Conservation (phyloP, 352 stramenopile genomes). For the Globisporangium parvum region DNA sequence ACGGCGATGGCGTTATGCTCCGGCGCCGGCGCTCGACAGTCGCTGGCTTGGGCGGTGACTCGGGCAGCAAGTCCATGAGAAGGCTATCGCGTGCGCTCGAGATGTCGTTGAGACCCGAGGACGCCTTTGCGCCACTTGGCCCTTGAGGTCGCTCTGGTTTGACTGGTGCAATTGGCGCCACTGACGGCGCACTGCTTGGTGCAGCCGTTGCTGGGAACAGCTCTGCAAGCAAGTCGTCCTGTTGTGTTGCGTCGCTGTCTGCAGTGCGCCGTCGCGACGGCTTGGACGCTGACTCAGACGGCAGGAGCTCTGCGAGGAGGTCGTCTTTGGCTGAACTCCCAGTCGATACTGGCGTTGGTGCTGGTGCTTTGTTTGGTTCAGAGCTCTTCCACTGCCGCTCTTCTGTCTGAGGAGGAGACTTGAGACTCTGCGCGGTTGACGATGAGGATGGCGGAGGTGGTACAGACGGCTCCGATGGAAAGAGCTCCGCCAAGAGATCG, state of each 20-base stretch:
- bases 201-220: slow-evolving; percentile 15
- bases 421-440: background rate
- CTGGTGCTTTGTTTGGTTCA: background rate
- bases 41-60: slow-evolving; percentile 27
- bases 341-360: background rate
- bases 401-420: background rate
- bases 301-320: slow-evolving; percentile 10
- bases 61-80: slow-evolving; percentile 42
- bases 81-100: slow-evolving; percentile 44
- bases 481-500: slow-evolving; percentile 10
- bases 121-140: background rate
- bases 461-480: background rate
- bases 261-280: background rate
- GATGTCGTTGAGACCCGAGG: background rate
- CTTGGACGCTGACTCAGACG: slow-evolving; percentile 1
- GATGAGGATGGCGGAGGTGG: background rate
- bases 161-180: too few relatives aligned
- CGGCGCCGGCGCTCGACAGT: slow-evolving; percentile 9
- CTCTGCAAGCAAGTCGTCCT: slow-evolving; percentile 16
- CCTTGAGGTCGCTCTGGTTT: background rate
- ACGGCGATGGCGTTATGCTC: slow-evolving; percentile 7
- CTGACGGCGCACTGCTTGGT: background rate
- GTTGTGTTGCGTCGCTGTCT: background rate
- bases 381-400: background rate
- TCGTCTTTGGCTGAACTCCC: slow-evolving; percentile 3